Evolutionary conservation across 2,329 filamentous ascomycete species (phyloP).

Genomic region (Botryosphaeria agaves): DNA sequence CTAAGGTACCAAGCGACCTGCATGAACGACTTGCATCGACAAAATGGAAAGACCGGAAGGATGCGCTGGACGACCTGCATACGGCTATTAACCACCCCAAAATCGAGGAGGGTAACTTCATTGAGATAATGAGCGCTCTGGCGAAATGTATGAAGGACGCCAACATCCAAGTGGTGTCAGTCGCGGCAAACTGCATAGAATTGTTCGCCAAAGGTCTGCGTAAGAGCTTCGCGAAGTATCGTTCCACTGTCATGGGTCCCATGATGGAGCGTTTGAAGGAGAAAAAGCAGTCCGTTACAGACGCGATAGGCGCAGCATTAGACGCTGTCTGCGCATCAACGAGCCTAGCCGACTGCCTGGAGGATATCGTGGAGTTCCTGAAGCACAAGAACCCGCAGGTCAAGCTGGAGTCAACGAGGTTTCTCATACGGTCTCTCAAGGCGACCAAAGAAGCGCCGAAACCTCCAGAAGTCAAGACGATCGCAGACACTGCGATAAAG

Average conservation of each 20-base stretch:
- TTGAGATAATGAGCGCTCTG: conserved; percentile 65
- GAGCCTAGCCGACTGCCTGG: conserved; percentile 67
- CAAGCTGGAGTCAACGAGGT: conserved; percentile 88
- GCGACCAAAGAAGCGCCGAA: conserved; percentile 69
- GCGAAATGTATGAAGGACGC: conserved; percentile 99
- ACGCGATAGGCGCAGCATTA: conserved; percentile 71
- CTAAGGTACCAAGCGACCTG: conserved; percentile 69
- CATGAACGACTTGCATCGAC: conserved; percentile 70
- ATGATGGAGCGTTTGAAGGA: conserved; percentile 95
- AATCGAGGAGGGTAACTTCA: conserved; percentile 82
- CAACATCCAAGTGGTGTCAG: conserved; percentile 84
- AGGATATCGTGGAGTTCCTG: conserved; percentile 72
- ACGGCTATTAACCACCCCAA: conserved; percentile 64
- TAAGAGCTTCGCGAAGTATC: conserved; percentile 62
- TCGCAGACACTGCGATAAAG: conserved; percentile 82
- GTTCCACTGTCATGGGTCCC: conserved; percentile 62
- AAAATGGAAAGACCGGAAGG: conserved; percentile 98
- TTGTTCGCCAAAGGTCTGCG: conserved; percentile 73
- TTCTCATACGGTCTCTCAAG: conserved; percentile 74
- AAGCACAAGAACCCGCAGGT: conserved; percentile 95
- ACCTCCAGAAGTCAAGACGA: conserved; percentile 65
- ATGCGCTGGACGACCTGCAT: conserved; percentile 71
- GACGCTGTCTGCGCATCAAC: conserved; percentile 54
- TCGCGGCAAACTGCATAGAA: conserved; percentile 86
- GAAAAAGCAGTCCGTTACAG: conserved; percentile 80